Conservation (phyloP, 1,284 basidiomycete genomes). For the Coniophora puteana region DNA sequence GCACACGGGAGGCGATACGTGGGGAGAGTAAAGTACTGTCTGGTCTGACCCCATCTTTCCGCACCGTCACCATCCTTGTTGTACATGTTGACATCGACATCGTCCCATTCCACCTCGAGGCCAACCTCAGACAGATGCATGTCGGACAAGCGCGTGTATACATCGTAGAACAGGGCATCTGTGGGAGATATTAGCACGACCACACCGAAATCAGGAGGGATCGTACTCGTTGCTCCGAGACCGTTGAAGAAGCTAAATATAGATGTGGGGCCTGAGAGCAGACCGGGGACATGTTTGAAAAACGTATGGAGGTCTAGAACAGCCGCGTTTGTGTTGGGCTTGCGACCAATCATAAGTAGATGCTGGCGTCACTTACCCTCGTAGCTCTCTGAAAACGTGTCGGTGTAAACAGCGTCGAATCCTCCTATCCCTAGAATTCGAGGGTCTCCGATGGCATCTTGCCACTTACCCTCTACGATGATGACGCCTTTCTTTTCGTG, state of each 20-base stretch:
- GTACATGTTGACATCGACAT: slow-evolving; percentile 56
- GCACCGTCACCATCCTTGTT: slow-evolving; percentile 33
- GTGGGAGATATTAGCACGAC: slow-evolving; percentile 1
- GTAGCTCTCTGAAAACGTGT: slow-evolving; percentile 93
- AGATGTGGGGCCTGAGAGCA: slow-evolving; percentile 75
- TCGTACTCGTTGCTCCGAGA: slow-evolving; percentile 86
- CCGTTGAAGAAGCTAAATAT: slow-evolving; percentile 98
- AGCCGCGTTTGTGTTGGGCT: background rate
- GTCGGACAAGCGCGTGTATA: slow-evolving; percentile 85
- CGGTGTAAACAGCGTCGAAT: slow-evolving; percentile 93
- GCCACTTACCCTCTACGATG: slow-evolving; percentile 91
- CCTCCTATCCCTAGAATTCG: slow-evolving; percentile 56
- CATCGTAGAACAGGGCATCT: slow-evolving; percentile 86
- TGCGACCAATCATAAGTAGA: background rate
- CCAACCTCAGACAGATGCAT: slow-evolving; percentile 85
- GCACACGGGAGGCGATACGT: slow-evolving; percentile 64
- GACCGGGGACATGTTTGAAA: slow-evolving; percentile 79
- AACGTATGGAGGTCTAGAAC: slow-evolving; percentile 70
- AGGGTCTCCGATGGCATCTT: slow-evolving; percentile 69
- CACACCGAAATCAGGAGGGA: no score
- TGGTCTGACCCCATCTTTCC: slow-evolving; percentile 65
- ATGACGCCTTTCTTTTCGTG: slow-evolving; percentile 73
- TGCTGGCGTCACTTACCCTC: slow-evolving; percentile 39
- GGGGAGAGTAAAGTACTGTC: slow-evolving; percentile 69
- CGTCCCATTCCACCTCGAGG: slow-evolving; percentile 67